Base-by-base conservation (phyloP, 139 green algal genomes). In the Bryopsis sp. region DNA sequence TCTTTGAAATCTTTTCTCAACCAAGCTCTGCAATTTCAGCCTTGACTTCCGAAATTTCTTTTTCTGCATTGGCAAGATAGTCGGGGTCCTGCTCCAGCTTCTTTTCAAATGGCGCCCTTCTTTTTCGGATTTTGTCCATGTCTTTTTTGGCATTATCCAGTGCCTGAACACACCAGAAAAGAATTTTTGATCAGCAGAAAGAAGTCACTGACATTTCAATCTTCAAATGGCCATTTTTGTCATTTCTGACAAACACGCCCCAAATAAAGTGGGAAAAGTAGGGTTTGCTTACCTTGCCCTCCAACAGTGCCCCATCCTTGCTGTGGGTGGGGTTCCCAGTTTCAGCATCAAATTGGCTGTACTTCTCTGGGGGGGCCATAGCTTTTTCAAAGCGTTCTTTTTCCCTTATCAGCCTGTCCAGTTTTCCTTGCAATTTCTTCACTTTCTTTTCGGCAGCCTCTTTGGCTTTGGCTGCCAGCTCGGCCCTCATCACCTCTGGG, bases 271-370 rank as follows among this genome's bases (percentile, higher is more conserved):
- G 32, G 39, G 34, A 71, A 26, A 43, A 71, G 39, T 5, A 71
- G 22, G 31, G n/a, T 24, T 48, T 74, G 34, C 15, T 19, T 43
- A 84, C 87, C 78, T 92, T 91, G 54, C 73, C 84, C 33, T 91
- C 86, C 61, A 97, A 72, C 48, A 71, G 71, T 7, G 74, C 73
- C 35, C 92, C 92, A 1, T 91, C 83, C 39, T 82, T 85, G 75
- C 92, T 81, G 43, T 90, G 80, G 2, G 88, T 95, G 32, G 92
- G 91, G 26, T 93, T 73, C 1, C 87, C 86, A 29, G 34, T 79
- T 2, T 78, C 81, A 1, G 60, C 75, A 54, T 92, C 79, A 74
- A 86, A 93, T 50, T 73, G 47, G 26, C 48, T 83, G 78, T 84
- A 88, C 48, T 74, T 74, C 57, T 3, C 72, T 33, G 34, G 39